Evolutionary conservation across 257 asterid genomes (phyloP).

Genomic region (Fraxinus americana): DNA sequence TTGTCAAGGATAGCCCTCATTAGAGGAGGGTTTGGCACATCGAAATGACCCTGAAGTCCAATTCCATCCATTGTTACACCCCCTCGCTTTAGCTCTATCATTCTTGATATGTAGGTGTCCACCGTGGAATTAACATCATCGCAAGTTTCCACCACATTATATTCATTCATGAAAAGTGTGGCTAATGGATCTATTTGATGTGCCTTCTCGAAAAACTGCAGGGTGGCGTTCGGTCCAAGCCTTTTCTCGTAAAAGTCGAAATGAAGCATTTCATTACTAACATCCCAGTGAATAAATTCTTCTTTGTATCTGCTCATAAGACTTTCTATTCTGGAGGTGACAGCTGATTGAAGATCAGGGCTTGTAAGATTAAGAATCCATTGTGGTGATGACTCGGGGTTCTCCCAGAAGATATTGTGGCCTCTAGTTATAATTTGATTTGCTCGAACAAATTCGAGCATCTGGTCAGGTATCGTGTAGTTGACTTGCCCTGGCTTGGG

Average conservation of each 20-base stretch:
- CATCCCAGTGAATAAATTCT: constrained; percentile 56
- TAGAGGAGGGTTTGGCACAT: constrained; percentile 47
- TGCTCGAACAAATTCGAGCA: constrained; percentile 41
- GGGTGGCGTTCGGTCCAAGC: constrained; percentile 44
- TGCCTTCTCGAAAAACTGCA: constrained; percentile 39
- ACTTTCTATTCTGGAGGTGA: constrained; percentile 37
- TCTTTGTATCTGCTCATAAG: constrained; percentile 41
- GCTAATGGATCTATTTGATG: constrained; percentile 46
- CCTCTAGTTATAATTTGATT: constrained; percentile 43
- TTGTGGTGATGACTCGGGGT: constrained; percentile 31
- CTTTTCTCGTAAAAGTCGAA: constrained; percentile 40
- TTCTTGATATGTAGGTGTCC: constrained; percentile 37
- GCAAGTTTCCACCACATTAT: constrained; percentile 53
- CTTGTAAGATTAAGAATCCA: constrained; percentile 46
- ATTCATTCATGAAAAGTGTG: constrained; percentile 51
- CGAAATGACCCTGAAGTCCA: constrained; percentile 55
- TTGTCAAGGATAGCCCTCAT: constrained; percentile 54
- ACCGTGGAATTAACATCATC: constrained; percentile 45
- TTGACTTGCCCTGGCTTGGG: constrained; percentile 36
- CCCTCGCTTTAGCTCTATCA: constrained; percentile 39
- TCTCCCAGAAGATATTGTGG: constrained; percentile 53
- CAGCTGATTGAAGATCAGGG: constrained; percentile 33
- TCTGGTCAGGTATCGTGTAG: constrained; percentile 41
- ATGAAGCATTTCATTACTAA: constrained; percentile 45
- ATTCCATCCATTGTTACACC: constrained; percentile 48